These are phyloP conservation scores for Clarireedia hainanense DNA, from an alignment of 2,329 filamentous ascomycete genomes.

Conservation along the genomic window DNA sequence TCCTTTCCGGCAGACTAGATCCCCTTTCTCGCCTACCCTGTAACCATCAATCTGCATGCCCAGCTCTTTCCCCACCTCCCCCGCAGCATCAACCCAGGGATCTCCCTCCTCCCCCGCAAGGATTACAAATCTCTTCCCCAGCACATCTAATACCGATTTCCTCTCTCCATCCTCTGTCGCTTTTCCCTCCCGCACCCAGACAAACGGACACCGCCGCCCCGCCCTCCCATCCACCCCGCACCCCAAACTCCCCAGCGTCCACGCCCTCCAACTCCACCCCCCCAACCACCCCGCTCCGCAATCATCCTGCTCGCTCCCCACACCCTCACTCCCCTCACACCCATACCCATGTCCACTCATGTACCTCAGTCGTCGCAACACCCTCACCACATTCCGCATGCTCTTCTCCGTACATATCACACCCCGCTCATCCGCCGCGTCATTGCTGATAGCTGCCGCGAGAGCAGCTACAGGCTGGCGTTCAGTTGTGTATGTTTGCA, in stretches of 20 bases:
- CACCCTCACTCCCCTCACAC: constrained; percentile 5
- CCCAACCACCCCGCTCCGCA: constrained; percentile 13
- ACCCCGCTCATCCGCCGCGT: constrained; percentile 12
- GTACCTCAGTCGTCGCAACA: constrained; percentile 4
- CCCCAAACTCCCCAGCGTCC: constrained; percentile 22
- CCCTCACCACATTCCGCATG: not conserved
- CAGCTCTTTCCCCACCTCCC: constrained; percentile 3
- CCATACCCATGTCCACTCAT: constrained; percentile 13
- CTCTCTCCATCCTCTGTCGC: constrained; percentile 27
- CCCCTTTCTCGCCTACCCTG: constrained; percentile 10
- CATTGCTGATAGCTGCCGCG: constrained; percentile 9
- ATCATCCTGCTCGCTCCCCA: not conserved
- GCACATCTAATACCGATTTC: constrained; percentile 28
- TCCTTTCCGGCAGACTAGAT: constrained; percentile 12
- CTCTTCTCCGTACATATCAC: constrained; percentile 5
- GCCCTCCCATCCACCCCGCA: constrained; percentile 25
- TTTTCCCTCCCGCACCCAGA: constrained; percentile 21
- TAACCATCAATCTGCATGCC: constrained; percentile 12
- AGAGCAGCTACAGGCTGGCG: constrained; percentile 29
- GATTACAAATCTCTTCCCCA: constrained; percentile 24
- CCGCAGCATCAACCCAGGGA: constrained; percentile 13
- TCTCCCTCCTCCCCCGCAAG: constrained; percentile 19
- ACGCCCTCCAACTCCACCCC: constrained; percentile 25
- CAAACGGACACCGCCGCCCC: constrained; percentile 29
- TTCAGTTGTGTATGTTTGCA: constrained; percentile 35